Evolutionary conservation across 2,329 filamentous ascomycete species (phyloP), one percentile per base, ranked within the genome.

Genomic region (Lasiodiplodia theobromae): DNA sequence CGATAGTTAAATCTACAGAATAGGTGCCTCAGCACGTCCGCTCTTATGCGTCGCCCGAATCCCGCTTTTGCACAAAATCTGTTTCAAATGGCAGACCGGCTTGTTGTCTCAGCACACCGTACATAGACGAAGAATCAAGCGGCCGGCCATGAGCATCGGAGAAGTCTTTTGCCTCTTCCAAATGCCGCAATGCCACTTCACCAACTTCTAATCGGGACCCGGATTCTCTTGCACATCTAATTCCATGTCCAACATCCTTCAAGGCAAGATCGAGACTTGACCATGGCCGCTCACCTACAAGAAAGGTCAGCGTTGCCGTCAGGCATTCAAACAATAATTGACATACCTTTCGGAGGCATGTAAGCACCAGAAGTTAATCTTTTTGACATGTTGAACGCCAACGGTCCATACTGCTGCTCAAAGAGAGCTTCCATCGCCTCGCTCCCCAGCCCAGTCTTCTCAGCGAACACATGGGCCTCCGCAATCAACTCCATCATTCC

Each of bases 241-340:
- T 79, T 0, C 83, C 85, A 71, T 86, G 83, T 0, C 82, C 80
- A 0, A 86, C 84, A 71, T 87, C 86, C 69, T 87, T 86, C 8
- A 87, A 78, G 0, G 83, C 86, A 3, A 87, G 74, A 25, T 82
- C 79, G 3, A 87, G 69, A 47, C 84, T 84, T 0, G 84, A 86
- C 78, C 79, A 82, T 2, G 85, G 84, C 8, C 38, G 21, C 12
- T 60, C 37, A 28, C 37, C 57, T 60, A 47, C 12, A 7, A 3
- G 1, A 16, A 10, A 3, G 7, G 18, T n/a, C 2, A 47, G 7
- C 11, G 1, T 31, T 6, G 3, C 16, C 6, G 16, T 16, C 25
- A 21, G 3, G n/a, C 12, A 11, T 2, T 3, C 12, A 12, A 5
- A 28, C 6, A 6, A 18, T 2, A n/a, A 4, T n/a, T 34, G 77